phyloP scores from a whole-genome alignment of 306 rosid species.

The Medicago truncatula region MtrunA17r5.0-ANR NC_053049.1:46436001-46436500 shows the following conservation, averaged over 20 bases:
- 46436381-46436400: neutral
- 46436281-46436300: constrained; percentile 5
- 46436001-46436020: constrained; percentile 91
- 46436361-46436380: neutral
- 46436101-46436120: constrained; percentile 30
- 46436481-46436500: constrained; percentile 8
- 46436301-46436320: neutral
- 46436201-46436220: constrained; percentile 3
- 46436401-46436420: neutral
- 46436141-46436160: neutral
- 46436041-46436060: constrained; percentile 51
- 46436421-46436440: neutral
- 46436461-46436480: neutral
- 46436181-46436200: neutral
- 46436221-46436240: constrained; percentile 3
- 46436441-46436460: neutral
- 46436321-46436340: neutral
- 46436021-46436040: constrained; percentile 92
- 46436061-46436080: constrained; percentile 44
- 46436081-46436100: constrained; percentile 30
- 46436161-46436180: constrained; percentile 12
- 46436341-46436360: neutral
- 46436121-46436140: neutral
- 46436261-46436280: neutral
- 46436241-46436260: neutral